Base-by-base conservation (phyloP, 306 rosid genomes). In the Arachis stenosperma region DNA sequence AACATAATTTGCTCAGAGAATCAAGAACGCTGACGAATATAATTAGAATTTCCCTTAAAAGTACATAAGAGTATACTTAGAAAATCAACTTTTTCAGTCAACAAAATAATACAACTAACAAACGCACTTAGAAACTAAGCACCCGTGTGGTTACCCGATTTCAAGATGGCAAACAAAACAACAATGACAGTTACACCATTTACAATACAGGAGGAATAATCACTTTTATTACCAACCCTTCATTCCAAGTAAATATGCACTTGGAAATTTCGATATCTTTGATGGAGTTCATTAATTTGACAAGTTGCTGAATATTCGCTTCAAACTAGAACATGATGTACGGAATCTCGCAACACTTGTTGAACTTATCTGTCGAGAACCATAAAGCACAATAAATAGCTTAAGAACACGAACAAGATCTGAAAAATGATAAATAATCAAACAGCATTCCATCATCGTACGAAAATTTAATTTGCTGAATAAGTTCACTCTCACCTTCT, bases 271-370 rank as follows among this genome's bases (percentile, higher is more conserved):
- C 27, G 65, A 53, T 11, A 50, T 68, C 46, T 17, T 51, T 58
- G 39, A 50, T 54, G 43, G 9, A 43, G 58, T 71, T 64, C 76
- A 75, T 17, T 67, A 61, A 52, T 77, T 85, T 40, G 82, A 85
- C 85, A 79, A 75, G 83, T 91, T 88, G 88, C 93, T 90, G 83
- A 73, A 89, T 78, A 89, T 92, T 12, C 97, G 91, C 90, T 89
- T 92, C 92, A 92, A 85, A 85, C 93, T 85, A 10, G 89, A 60
- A 81, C 93, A 92, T 4, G 82, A 85, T 2, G 30, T 76, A 9
- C 97, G 96, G 43, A 92, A 76, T 78, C 69, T 81, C 56, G 82
- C 90, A 89, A 89, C 84, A 86, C 88, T 83, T 62, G 64, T 70
- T 9, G 87, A 72, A 12, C 86, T 73, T 73, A 89, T 81, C 97